phyloP scores from a whole-genome alignment of 495 filamentous ascomycete species.

The Podospora appendiculata region DNA sequence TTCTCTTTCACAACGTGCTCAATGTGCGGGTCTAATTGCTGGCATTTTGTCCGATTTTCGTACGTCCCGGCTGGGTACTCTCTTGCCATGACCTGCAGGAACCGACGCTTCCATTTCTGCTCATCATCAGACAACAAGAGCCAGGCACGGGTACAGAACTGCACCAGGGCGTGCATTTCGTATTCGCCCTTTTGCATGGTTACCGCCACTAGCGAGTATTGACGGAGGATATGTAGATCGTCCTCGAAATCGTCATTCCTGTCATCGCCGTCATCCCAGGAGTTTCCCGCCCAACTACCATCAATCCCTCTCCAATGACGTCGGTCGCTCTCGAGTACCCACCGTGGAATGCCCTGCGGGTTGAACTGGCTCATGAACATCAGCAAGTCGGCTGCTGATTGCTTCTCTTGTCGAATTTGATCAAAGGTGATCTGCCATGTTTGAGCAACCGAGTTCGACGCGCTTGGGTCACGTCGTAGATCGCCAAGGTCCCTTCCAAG shows the following conservation, averaged over 20 bases:
- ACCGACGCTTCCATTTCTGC: conserved; percentile 21
- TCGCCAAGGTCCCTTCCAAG: conserved; percentile 14
- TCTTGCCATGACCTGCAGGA: conserved; percentile 20
- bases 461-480: background rate
- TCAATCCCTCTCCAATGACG: no score
- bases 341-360: conserved; percentile 27
- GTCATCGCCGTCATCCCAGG: background rate
- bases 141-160: conserved; percentile 7
- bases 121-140: no score
- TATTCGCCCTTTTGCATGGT: conserved; percentile 11
- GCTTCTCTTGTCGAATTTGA: conserved; percentile 1
- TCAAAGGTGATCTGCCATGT: background rate
- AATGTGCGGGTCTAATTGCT: conserved; percentile 2
- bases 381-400: conserved; percentile 22
- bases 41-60: background rate
- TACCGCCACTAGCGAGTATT: conserved; percentile 32
- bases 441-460: background rate
- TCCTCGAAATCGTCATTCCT: conserved; percentile 28
- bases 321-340: conserved; percentile 3
- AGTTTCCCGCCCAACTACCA: no score
- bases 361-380: conserved; percentile 36
- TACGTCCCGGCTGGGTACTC: background rate
- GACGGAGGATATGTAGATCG: conserved; percentile 29
- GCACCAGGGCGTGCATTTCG: conserved; percentile 5
- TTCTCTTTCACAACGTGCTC: conserved; percentile 1